These are phyloP conservation scores for Cryptococcus depauperatus DNA, from an alignment of 1,284 basidiomycete species.

Conservation along the genomic window DNA sequence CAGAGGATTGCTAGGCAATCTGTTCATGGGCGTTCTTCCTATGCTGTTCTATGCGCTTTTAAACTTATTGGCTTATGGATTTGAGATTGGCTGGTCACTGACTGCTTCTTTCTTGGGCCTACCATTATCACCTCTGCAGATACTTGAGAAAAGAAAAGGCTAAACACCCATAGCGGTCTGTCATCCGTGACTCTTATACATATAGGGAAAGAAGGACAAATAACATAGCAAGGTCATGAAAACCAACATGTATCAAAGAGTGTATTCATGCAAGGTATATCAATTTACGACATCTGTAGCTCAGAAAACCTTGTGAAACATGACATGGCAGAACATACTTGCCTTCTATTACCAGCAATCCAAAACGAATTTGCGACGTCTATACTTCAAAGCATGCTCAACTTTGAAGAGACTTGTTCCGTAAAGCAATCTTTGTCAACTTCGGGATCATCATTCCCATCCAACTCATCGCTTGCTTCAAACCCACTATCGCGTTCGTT, in stretches of 20 bases:
- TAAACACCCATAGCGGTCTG: neutral
- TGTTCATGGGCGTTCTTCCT: conserved; percentile 57
- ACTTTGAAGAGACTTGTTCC: conserved; percentile 6
- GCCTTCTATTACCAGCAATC: no score
- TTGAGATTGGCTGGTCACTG: conserved; percentile 30
- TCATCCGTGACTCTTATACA: no score
- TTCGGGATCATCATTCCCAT: neutral
- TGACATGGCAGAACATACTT: no score
- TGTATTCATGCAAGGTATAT: no score
- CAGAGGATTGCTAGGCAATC: conserved; percentile 54
- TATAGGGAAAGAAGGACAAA: neutral
- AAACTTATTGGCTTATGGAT: conserved; percentile 36
- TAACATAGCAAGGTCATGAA: neutral
- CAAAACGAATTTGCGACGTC: no score
- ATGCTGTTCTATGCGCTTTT: conserved; percentile 50
- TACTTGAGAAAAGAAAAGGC: neutral
- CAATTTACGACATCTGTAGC: no score
- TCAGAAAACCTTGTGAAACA: no score
- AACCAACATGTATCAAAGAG: neutral
- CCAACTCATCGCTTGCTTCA: conserved; percentile 10
- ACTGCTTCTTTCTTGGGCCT: conserved; percentile 19
- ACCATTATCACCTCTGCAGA: neutral
- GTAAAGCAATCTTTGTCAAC: conserved; percentile 7
- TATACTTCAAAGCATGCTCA: conserved; percentile 6
- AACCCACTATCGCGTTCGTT: conserved; percentile 6